These are phyloP conservation scores for Paraglomus occultum DNA, from an alignment of 192 early-diverging fungal genomes.

Conservation along the genomic window DNA sequence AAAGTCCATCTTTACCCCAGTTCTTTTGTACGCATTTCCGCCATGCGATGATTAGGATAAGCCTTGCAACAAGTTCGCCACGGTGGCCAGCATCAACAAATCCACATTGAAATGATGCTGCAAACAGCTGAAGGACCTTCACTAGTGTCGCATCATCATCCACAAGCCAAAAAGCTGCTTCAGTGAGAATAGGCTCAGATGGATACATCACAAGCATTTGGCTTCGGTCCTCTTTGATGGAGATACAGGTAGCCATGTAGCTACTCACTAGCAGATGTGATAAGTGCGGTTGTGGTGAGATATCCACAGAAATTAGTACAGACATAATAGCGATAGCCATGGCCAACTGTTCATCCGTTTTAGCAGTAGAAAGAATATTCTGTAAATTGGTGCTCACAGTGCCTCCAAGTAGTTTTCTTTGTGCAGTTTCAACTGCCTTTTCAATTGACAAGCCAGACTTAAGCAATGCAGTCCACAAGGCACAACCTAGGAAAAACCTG, in stretches of 20 bases:
- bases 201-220: background rate
- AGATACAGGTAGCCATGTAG: constrained; percentile 3
- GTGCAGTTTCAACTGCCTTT: background rate
- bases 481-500: background rate
- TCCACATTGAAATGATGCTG: too few species aligned
- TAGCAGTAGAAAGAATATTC: too few species aligned
- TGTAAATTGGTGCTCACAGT: too few species aligned
- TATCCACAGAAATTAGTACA: background rate
- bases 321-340: background rate
- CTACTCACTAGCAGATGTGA: constrained; percentile 4
- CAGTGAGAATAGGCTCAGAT: background rate
- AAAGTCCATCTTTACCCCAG: too few species aligned
- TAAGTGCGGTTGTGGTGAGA: background rate
- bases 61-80: too few species aligned
- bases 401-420: background rate
- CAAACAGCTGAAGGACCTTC: too few species aligned
- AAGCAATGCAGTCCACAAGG: background rate
- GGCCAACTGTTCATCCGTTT: background rate
- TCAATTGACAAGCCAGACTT: background rate
- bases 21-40: too few species aligned
- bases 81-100: too few species aligned
- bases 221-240: background rate
- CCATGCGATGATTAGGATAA: too few species aligned
- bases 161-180: background rate
- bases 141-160: background rate